Evolutionary conservation across 176 grass and related monocot genomes (phyloP), one percentile per base, ranked within the genome.

Genomic region (Rhynchospora breviuscula): DNA sequence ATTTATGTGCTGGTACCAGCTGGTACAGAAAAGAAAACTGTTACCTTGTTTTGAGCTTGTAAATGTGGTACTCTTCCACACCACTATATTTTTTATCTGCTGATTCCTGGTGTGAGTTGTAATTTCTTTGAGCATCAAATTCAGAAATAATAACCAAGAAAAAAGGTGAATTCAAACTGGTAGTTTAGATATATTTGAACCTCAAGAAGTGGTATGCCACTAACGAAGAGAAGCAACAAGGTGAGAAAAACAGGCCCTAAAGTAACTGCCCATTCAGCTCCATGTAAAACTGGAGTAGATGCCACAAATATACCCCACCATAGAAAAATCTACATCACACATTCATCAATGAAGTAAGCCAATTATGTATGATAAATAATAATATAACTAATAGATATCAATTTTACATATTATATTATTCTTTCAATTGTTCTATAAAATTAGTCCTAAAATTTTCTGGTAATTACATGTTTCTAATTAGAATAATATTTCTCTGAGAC

Each of bases 281-380:
- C 95, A 47, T 86, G 77, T 78, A 98, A 71, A 78, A 98, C 86
- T 21, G 92, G 91, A 33, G 91, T 89, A 62, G 92, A 93, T 69
- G 90, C 95, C 63, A 98, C 90, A 88, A 98, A 98, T 88, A 98
- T 54, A 51, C 92, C 95, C 95, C 95, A 98, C 95, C 95, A 98
- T 84, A 98, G 89, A 17, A 98, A 69, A 59, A 98, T 91, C 95
- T 98, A 75, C 64, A 70, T 53, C 58, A 29, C 48, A 88, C 78
- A 58, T 43, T 67, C 4, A 88, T 44, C 13, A 75, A 59, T 45
- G 5, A 75, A 84, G 46, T 29, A 59, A 61, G 49, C 13, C 54
- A 57, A 45, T 59, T 54, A 67, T 67, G 63, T 45, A 40, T 46
- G 35, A 66, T 84, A 22, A 13, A 54, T 26, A 66, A 83, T 64